phyloP scores from a whole-genome alignment of 805 yeast species.

The Nakazawaea ernobii region DNA sequence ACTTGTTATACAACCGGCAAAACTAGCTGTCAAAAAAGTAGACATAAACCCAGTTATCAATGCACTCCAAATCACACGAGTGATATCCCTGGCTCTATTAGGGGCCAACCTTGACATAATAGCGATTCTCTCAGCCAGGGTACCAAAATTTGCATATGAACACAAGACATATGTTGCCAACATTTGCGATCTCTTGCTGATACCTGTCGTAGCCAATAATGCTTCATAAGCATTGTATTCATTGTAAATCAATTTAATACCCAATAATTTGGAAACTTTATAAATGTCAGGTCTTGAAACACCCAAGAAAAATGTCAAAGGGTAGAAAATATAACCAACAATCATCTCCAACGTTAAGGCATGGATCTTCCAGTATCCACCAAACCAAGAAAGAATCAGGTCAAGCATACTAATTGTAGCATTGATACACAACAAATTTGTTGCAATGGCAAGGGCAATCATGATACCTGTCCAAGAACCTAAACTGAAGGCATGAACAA shows the following conservation, averaged over 20 bases:
- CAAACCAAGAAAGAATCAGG: conserved; percentile 55
- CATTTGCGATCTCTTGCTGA: conserved; percentile 45
- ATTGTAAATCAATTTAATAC: conserved; percentile 54
- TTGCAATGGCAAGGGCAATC: conserved; percentile 51
- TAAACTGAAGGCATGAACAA: conserved; percentile 37
- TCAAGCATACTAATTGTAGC: conserved; percentile 51
- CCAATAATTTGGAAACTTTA: conserved; percentile 45
- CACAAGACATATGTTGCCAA: conserved; percentile 56
- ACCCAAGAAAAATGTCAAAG: conserved; percentile 55
- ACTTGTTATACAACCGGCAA: conserved; percentile 38
- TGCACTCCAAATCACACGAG: conserved; percentile 38
- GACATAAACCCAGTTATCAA: conserved; percentile 46
- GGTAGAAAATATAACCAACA: conserved; percentile 52
- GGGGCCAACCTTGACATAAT: conserved; percentile 52
- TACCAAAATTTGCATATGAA: conserved; percentile 58
- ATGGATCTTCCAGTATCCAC: conserved; percentile 55
- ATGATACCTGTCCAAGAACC: conserved; percentile 51
- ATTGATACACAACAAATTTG: conserved; percentile 57
- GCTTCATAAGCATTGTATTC: conserved; percentile 49
- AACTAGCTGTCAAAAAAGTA: conserved; percentile 44
- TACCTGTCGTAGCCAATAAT: conserved; percentile 26
- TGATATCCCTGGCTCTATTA: conserved; percentile 38
- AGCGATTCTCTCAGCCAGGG: conserved; percentile 55
- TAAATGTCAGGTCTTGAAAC: conserved; percentile 47
- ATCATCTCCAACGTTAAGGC: conserved; percentile 49